Base-by-base conservation (phyloP, 495 filamentous ascomycete species). In the Penicillium diatomitis region DNA sequence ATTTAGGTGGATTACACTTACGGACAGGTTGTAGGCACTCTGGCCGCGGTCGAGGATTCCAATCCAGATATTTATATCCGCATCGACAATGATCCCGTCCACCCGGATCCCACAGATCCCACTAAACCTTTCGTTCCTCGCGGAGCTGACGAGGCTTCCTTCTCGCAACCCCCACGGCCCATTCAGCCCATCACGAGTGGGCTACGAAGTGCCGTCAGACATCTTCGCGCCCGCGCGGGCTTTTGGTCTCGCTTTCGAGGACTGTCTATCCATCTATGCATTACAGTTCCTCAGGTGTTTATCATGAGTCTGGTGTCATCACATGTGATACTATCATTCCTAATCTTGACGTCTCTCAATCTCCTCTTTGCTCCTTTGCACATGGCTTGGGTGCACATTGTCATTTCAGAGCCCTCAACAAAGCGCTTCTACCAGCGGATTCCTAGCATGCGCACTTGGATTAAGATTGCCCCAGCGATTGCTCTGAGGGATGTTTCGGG, bases 21-120 rank as follows among this genome's bases (percentile, higher is more conserved):
- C 50, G 74, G 73, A 34, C 52, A 71, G 34, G 72, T 86, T 27
- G 68, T 86, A 11, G 67, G 75, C 4, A 80, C 79, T 7, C 69
- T 87, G 11, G 74, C 81, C 41, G 75, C 76, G 48, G 65, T 87
- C 50, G 83, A 87, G 63, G 74, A 74, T 44, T 70, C 82, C 32
- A 77, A 78, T 50, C 74, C 80, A 8, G 71, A 78, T 44, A 71
- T 80, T 52, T 78, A 77, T 50, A 67, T 79, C 44, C 61, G 68
- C 28, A 68, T 74, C 53, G 64, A 72, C 41, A 43, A 50, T 20
- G 11, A 32, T 20, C 49, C 58, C 47, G 64, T 20, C 20, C 20
- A 20, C 20, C 20, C 71, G 12, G 62, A 58, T 36, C 20, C 20
- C 20, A 20, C 20, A 20, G 54, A 65, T 45, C 60, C 58, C 9